Evolutionary conservation across 2,329 filamentous ascomycete species (phyloP).

Genomic region (Fusarium setosum): DNA sequence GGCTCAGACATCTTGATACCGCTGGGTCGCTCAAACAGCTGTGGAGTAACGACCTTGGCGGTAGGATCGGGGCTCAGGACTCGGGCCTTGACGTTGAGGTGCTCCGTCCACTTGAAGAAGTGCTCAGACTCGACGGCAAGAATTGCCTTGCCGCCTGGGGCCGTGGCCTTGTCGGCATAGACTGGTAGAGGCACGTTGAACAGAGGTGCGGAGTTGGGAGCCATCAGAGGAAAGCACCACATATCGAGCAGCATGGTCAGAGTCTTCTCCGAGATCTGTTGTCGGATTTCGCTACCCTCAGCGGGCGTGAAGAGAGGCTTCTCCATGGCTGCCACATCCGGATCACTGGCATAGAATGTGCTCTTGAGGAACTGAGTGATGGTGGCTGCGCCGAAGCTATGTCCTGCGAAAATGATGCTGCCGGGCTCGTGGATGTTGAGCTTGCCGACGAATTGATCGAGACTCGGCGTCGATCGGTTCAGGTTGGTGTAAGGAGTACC

Average conservation of each 20-base stretch:
- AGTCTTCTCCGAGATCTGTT: conserved; percentile 75
- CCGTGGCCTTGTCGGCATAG: conserved; percentile 64
- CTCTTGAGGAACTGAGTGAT: conserved; percentile 83
- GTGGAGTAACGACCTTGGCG: conserved; percentile 53
- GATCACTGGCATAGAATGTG: conserved; percentile 72
- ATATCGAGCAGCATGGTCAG: conserved; percentile 80
- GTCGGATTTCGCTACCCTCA: conserved; percentile 64
- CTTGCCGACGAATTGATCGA: conserved; percentile 69
- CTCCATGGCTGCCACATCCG: conserved; percentile 59
- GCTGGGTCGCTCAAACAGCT: conserved; percentile 55
- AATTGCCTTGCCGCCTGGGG: conserved; percentile 67
- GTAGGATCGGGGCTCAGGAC: conserved; percentile 69
- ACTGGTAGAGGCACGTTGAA: conserved; percentile 79
- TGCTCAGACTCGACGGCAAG: conserved; percentile 80
- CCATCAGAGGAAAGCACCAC: conserved; percentile 81
- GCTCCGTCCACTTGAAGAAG: conserved; percentile 82
- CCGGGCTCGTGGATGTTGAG: conserved; percentile 79
- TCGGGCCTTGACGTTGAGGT: conserved; percentile 76
- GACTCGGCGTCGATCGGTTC: conserved; percentile 60
- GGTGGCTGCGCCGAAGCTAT: conserved; percentile 84
- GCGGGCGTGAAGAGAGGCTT: conserved; percentile 71
- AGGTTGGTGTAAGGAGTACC: conserved; percentile 63
- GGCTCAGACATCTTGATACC: conserved; percentile 62
- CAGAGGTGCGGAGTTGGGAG: conserved; percentile 70
- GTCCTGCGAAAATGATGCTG: conserved; percentile 79